These are phyloP conservation scores for Nakataea oryzae DNA, from an alignment of 2,329 filamentous ascomycete species.

Conservation along the genomic window DNA sequence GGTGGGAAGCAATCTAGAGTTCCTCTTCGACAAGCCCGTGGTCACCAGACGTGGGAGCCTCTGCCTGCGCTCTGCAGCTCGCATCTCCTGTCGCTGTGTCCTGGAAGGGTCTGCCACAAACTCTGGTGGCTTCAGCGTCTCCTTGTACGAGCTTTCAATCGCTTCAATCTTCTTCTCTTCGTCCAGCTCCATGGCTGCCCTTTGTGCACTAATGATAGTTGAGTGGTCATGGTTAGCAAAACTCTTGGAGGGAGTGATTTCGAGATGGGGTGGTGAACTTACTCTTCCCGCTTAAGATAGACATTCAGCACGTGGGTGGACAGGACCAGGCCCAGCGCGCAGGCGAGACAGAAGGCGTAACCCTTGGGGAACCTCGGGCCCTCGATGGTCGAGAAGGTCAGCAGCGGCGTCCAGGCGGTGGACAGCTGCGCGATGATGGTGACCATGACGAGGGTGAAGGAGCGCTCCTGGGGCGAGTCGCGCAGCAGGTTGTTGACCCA, in stretches of 20 bases:
- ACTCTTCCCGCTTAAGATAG: background rate
- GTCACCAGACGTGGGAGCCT: no score
- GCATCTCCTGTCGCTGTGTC: no score
- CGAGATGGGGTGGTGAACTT: background rate
- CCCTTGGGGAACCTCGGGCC: slow-evolving; percentile 17
- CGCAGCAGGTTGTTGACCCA: slow-evolving; percentile 27
- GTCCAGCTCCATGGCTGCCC: background rate
- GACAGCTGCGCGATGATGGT: slow-evolving; percentile 25
- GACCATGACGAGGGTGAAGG: slow-evolving; percentile 30
- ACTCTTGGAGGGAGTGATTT: background rate
- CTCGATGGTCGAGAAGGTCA: slow-evolving; percentile 19
- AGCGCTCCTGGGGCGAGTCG: slow-evolving; percentile 27
- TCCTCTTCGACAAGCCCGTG: no score
- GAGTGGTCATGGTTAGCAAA: background rate
- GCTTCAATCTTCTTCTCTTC: background rate
- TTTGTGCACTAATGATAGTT: background rate
- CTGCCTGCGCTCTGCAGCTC: no score
- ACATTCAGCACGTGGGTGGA: background rate
- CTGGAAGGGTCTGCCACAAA: background rate
- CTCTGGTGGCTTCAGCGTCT: no score
- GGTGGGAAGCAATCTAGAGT: no score
- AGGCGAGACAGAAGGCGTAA: slow-evolving; percentile 10
- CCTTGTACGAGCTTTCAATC: background rate
- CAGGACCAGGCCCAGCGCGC: background rate
- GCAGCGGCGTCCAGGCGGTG: slow-evolving; percentile 22